Conservation (phyloP, 1,284 basidiomycete species). For the Leccinum fuscescens region DNA sequence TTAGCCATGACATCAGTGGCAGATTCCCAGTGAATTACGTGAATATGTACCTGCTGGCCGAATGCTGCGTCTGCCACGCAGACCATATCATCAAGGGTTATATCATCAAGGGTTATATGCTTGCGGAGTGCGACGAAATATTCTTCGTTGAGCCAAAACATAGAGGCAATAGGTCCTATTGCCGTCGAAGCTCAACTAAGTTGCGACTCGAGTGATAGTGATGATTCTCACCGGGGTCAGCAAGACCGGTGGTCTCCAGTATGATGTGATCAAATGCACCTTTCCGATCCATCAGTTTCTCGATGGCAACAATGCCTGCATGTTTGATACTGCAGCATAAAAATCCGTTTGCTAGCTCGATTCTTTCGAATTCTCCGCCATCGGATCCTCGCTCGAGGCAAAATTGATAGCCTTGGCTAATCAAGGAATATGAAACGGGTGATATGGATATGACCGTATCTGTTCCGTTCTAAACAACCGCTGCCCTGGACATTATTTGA, state of each 20-base stretch:
- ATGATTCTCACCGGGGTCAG: slow-evolving; percentile 72
- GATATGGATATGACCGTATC: slow-evolving; percentile 34
- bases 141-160: slow-evolving; percentile 94
- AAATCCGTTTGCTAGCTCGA: slow-evolving; percentile 89
- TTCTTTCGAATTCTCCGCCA: slow-evolving; percentile 67
- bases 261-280: slow-evolving; percentile 91
- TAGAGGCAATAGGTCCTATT: slow-evolving; percentile 73
- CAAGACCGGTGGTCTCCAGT: slow-evolving; percentile 90
- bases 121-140: slow-evolving; percentile 66
- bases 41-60: slow-evolving; percentile 63
- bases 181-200: not conserved
- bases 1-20: slow-evolving; percentile 7
- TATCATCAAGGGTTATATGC: slow-evolving; percentile 58
- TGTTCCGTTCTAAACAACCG: slow-evolving; percentile 9
- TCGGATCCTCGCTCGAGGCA: slow-evolving; percentile 62
- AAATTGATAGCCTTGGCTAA: slow-evolving; percentile 77
- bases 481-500: slow-evolving; percentile 44
- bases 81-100: slow-evolving; percentile 70
- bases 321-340: slow-evolving; percentile 95
- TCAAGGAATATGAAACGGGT: slow-evolving; percentile 6
- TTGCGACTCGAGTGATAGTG: not conserved
- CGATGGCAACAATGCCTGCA: slow-evolving; percentile 85
- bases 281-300: slow-evolving; percentile 79
- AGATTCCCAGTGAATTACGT: slow-evolving; percentile 1
- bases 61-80: slow-evolving; percentile 90